Conservation (phyloP, 129 eudicot genomes). For the Chrysanthemum seticuspe region DNA sequence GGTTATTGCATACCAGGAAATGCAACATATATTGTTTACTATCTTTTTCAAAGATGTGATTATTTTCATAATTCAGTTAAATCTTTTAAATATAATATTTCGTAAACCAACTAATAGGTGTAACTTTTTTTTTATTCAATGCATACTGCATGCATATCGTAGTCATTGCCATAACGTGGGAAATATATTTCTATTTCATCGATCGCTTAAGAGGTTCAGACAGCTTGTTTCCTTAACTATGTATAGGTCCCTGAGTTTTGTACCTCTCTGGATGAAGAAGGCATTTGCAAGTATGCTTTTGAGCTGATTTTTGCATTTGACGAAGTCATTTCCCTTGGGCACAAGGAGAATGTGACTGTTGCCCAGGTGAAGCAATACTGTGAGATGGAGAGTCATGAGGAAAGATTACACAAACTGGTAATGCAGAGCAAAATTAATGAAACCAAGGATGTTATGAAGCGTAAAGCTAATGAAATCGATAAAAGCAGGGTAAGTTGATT, state of each 20-base stretch:
- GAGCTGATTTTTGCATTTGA: constrained; percentile 97
- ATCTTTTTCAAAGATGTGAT: neutral
- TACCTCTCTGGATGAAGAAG: constrained; percentile 90
- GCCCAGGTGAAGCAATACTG: constrained; percentile 90
- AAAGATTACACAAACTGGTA: constrained; percentile 74
- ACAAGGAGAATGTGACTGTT: constrained; percentile 92
- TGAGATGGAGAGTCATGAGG: constrained; percentile 99
- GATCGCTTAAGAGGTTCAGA: neutral
- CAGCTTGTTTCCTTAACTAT: constrained; percentile 48
- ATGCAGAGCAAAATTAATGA: constrained; percentile 78
- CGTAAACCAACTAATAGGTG: neutral
- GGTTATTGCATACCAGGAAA: neutral
- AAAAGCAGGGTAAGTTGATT: constrained; percentile 72
- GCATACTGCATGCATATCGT: constrained; percentile 10
- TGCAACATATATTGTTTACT: neutral
- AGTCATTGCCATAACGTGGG: neutral
- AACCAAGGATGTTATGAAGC: constrained; percentile 94
- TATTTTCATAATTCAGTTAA: no score
- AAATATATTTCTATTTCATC: neutral
- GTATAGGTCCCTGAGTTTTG: constrained; percentile 90
- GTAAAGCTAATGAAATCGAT: constrained; percentile 89
- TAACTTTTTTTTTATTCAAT: neutral
- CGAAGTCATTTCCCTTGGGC: constrained; percentile 91
- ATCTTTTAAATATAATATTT: neutral
- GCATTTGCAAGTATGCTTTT: constrained; percentile 83